A percentile compares a stretch with the other conserved stretches of the same genome.
Conservation (phyloP, 140 eudicot genomes). For the Anethum foeniculum region DNA sequence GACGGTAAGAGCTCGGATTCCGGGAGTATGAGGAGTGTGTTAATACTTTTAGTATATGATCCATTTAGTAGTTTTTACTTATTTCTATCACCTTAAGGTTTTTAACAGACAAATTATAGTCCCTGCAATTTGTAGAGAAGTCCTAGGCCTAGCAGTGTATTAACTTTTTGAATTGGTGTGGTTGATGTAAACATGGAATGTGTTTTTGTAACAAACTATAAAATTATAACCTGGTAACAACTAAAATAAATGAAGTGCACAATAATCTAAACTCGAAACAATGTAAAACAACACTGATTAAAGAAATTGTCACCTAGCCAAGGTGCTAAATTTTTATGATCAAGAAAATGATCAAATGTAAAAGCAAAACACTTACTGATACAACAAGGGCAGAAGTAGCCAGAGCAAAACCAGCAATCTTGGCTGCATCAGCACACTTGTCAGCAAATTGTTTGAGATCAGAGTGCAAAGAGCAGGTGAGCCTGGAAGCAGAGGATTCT, state of each 20-base stretch:
- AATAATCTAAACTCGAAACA: neutral
- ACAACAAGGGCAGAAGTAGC: constrained; percentile 88
- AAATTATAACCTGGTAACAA: neutral
- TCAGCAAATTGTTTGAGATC: constrained; percentile 70
- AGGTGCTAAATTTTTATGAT: neutral
- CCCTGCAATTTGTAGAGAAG: neutral
- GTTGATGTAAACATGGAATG: neutral
- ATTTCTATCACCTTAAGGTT: neutral
- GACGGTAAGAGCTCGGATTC: neutral
- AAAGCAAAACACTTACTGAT: constrained; percentile 42
- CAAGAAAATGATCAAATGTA: neutral
- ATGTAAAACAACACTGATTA: neutral
- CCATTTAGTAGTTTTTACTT: neutral
- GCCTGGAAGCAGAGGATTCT: constrained; percentile 37
- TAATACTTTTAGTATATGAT: neutral
- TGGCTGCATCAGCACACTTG: constrained; percentile 79
- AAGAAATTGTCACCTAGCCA: neutral
- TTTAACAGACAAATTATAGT: neutral
- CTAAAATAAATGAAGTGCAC: neutral
- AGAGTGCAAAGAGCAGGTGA: constrained; percentile 70
- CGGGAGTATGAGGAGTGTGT: neutral
- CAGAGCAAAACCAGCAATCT: constrained; percentile 89
- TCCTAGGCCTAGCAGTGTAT: neutral
- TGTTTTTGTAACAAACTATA: neutral
- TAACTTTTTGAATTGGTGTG: neutral